phyloP scores from a whole-genome alignment of 106 monocot species.

The Acorus calamus region DNA sequence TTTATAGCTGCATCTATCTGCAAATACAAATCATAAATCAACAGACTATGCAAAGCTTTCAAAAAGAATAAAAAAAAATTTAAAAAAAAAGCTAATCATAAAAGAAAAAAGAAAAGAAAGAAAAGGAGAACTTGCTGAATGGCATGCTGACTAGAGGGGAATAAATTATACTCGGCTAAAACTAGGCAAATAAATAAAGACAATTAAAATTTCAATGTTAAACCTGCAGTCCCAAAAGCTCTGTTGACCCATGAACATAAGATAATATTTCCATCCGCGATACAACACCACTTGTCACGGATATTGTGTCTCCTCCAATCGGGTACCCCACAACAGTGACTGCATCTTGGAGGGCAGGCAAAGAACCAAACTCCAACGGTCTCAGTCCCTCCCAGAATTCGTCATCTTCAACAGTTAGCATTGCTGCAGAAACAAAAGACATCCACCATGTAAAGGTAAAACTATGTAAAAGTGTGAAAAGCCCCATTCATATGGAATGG shows the following conservation, averaged over 20 bases:
- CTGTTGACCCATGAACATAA: conserved; percentile 98
- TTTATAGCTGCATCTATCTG: conserved; percentile 99
- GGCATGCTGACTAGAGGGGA: background rate
- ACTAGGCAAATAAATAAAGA: background rate
- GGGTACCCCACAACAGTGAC: conserved; percentile 98
- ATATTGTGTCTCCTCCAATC: conserved; percentile 98
- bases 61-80: background rate
- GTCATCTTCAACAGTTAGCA: conserved; percentile 88
- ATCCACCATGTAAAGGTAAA: background rate
- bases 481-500: too few relatives aligned
- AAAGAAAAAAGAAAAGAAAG: background rate
- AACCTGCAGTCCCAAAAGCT: conserved; percentile 95
- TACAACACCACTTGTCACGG: conserved; percentile 98
- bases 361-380: conserved; percentile 80
- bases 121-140: background rate
- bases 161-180: background rate
- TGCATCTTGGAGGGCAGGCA: conserved; percentile 97
- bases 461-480: too few relatives aligned
- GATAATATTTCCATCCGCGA: conserved; percentile 98
- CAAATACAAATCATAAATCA: conserved; percentile 1
- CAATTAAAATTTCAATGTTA: background rate
- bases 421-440: conserved; percentile 28
- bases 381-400: conserved; percentile 94
- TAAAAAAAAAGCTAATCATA: background rate
- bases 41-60: background rate